Conservation (phyloP, 2,329 filamentous ascomycete species). For the Xylaria sp. region DNA sequence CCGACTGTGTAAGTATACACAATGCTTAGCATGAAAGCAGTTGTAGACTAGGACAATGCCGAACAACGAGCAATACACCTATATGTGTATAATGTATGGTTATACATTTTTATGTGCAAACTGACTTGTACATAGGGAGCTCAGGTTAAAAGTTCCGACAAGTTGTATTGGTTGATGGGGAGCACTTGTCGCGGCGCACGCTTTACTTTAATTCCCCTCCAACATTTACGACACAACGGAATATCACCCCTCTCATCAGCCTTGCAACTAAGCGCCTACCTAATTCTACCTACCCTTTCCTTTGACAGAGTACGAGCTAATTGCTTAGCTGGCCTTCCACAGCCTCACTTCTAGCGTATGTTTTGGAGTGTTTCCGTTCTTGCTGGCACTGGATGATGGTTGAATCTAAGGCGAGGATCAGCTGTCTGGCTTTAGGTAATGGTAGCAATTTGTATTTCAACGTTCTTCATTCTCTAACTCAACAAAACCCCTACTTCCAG, state of each 20-base stretch:
- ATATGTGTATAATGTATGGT: background rate
- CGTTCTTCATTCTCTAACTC: background rate
- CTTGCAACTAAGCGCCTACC: conserved; percentile 10
- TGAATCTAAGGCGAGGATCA: conserved; percentile 36
- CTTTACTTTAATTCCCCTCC: conserved; percentile 27
- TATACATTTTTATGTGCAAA: background rate
- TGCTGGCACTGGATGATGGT: conserved; percentile 23
- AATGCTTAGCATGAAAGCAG: background rate
- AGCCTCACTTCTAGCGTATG: background rate
- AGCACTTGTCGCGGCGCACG: conserved; percentile 24
- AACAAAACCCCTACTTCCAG: background rate
- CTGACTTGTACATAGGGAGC: background rate
- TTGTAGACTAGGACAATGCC: background rate
- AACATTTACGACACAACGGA: conserved; percentile 3
- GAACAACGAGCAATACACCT: background rate
- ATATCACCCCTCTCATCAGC: background rate
- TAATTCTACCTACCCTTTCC: background rate
- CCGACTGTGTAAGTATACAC: background rate
- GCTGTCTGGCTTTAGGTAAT: conserved; percentile 38
- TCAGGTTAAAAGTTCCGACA: background rate
- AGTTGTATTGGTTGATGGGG: background rate
- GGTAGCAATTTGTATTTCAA: conserved; percentile 33
- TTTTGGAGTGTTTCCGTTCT: background rate
- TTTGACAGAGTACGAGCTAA: background rate
- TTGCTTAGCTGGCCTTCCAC: background rate